Base-by-base conservation (phyloP, 2,329 filamentous ascomycete genomes). In the Aspergillus sp. region DNA sequence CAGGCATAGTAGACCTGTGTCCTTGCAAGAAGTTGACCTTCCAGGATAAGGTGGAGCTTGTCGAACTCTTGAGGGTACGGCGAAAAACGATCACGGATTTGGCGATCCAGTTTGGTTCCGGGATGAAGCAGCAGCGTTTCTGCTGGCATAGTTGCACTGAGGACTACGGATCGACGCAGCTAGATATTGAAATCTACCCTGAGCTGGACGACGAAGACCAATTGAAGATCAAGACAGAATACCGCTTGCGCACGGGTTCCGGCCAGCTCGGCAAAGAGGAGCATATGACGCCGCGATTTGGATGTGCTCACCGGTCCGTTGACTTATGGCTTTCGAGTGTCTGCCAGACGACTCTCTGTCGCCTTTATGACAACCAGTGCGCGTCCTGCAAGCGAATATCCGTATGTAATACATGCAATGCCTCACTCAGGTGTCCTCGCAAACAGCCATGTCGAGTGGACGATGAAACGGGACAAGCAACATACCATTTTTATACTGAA, bases 11-110 rank as follows among this genome's bases (percentile, higher is more conserved):
- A 41, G 75, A 77, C 42, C 54, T 77, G 27, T 77, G 75, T 54
- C 75, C 75, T 8, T 77, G 75, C 71, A 75, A 72, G 55, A 77
- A 77, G 61, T 57, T 77, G 58, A 77, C 75, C 0, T 77, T 73
- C 59, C 71, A 69, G 5, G 75, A 77, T 58, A 77, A 75, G 57
- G 54, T 72, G 47, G 71, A 77, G 17, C 68, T 77, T 2, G 58
- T 71, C 6, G 70, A 76, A n/a, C 66, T 74, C 11, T 47, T 77
- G 30, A 68, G 68, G 39, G 61, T 73, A 47, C 70, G 74, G 5
- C 67, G 71, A 57, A 66, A 64, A 30, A 62, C 74, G 0, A 54
- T 74, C 10, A 58, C 61, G 17, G 63, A 67, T 23, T 58, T 77
- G 27, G 61, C 64, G 7, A 61, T 62, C 3, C 64, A 74, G 30